These are phyloP conservation scores for Tetrapisispora namnaoensis DNA, from an alignment of 805 yeast genomes.

Conservation along the genomic window DNA sequence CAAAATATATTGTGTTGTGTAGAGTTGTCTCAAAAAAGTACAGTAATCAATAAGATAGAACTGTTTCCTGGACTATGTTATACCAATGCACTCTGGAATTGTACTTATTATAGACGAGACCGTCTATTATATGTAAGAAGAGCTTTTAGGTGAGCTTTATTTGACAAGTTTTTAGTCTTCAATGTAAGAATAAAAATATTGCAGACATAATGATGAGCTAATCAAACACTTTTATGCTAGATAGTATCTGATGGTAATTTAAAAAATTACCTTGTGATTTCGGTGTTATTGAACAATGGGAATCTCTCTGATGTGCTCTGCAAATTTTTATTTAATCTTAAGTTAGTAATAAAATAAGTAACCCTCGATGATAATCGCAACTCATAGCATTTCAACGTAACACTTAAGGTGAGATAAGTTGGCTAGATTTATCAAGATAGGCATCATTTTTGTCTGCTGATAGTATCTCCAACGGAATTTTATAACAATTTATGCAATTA, in stretches of 20 bases:
- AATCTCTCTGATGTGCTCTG: conserved; percentile 15
- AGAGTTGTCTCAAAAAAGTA: no score
- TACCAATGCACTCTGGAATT: not conserved
- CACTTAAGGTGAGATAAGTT: not conserved
- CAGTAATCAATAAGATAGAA: no score
- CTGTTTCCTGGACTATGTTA: not conserved
- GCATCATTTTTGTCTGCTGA: no score
- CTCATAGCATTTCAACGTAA: not conserved
- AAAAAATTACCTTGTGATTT: conserved; percentile 16
- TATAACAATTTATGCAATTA: no score
- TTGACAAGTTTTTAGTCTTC: not conserved
- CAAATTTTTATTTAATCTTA: not conserved
- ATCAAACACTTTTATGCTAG: conserved; percentile 27
- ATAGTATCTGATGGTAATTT: conserved; percentile 28
- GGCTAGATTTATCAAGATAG: not conserved
- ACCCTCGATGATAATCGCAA: not conserved
- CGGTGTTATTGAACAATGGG: conserved; percentile 19
- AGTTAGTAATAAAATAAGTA: no score
- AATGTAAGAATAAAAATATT: not conserved
- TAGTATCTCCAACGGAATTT: no score
- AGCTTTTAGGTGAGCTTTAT: not conserved
- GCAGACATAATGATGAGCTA: conserved; percentile 22
- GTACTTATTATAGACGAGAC: not conserved
- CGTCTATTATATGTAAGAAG: not conserved
- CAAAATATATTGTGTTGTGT: no score